Percentiles rank a stretch among this genome's conserved stretches.
Evolutionary conservation across 352 stramenopile species (phyloP).

Genomic region (Phytophthora megakarya): DNA sequence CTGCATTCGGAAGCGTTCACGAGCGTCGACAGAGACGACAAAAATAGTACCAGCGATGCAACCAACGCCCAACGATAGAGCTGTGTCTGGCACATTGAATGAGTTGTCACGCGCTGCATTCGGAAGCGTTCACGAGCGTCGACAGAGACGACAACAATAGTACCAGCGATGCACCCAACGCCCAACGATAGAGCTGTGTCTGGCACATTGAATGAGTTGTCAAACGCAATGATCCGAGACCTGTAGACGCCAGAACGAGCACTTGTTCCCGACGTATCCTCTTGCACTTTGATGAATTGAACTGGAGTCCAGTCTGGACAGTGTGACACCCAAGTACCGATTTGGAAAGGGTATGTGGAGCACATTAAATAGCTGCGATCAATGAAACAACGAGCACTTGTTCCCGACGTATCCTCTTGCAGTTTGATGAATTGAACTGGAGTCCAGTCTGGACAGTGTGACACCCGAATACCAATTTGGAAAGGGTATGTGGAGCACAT

Average conservation of each 20-base stretch:
- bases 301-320: slow-evolving; percentile 29
- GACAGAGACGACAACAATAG: slow-evolving; percentile 24
- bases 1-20: slow-evolving; percentile 47
- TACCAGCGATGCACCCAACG: slow-evolving; percentile 18
- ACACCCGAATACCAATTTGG: slow-evolving; percentile 18
- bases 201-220: slow-evolving; percentile 8
- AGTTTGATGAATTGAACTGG: slow-evolving; percentile 31
- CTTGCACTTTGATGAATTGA: slow-evolving; percentile 30
- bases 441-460: slow-evolving; percentile 31
- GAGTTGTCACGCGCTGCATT: slow-evolving; percentile 68
- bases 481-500: slow-evolving; percentile 19
- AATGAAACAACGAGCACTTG: no score
- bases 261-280: slow-evolving; percentile 36
- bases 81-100: slow-evolving; percentile 19
- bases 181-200: slow-evolving; percentile 20
- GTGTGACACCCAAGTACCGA: slow-evolving; percentile 18
- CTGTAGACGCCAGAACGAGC: slow-evolving; percentile 25
- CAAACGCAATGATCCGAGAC: background rate
- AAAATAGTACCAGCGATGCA: slow-evolving; percentile 21
- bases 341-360: slow-evolving; percentile 17
- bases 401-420: slow-evolving; percentile 31
- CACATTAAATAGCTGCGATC: slow-evolving; percentile 6
- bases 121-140: slow-evolving; percentile 27
- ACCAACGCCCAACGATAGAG: slow-evolving; percentile 22
- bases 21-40: slow-evolving; percentile 18